These are phyloP conservation scores for Vaccinium myrtillus DNA, from an alignment of 148 eudicot species.

Conservation along the genomic window DNA sequence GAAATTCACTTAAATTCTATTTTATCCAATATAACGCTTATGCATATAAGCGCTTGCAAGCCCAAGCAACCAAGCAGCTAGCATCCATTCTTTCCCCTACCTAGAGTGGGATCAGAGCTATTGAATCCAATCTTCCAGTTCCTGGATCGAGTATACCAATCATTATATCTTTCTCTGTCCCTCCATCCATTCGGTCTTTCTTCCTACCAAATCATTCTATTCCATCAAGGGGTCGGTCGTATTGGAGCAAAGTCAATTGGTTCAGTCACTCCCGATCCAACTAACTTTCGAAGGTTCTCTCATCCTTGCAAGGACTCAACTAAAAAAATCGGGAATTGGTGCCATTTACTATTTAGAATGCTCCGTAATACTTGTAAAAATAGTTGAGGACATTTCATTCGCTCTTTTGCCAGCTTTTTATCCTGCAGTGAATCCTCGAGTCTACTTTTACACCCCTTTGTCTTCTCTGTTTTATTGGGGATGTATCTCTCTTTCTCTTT, in stretches of 20 bases:
- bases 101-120: no score
- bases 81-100: no score
- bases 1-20: not conserved
- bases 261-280: no score
- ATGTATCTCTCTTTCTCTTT: not conserved
- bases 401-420: not conserved
- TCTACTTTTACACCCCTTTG: not conserved
- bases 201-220: no score
- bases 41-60: no score
- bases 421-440: not conserved
- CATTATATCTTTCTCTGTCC: no score
- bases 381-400: not conserved
- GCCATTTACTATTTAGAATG: not conserved
- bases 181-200: no score
- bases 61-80: no score
- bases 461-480: not conserved
- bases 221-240: no score
- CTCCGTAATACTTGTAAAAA: not conserved
- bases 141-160: no score
- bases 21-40: not conserved
- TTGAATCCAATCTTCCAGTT: no score
- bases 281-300: not conserved
- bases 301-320: not conserved
- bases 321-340: not conserved
- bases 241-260: no score